phyloP scores from a whole-genome alignment of 306 rosid species.

The Morella rubra region DNA sequence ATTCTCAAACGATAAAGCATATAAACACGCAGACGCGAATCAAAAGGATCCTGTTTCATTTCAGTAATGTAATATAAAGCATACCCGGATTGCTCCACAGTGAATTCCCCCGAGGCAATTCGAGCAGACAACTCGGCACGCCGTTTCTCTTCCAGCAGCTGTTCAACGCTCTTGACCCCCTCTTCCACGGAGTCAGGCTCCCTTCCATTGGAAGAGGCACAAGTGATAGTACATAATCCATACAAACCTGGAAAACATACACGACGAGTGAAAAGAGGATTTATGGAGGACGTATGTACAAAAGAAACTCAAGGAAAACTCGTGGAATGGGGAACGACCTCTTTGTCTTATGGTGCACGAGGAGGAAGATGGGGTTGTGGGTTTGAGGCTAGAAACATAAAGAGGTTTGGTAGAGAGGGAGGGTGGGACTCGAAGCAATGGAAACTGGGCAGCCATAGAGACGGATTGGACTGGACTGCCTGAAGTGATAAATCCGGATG shows the following conservation, averaged over 20 bases:
- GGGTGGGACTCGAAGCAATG: slow-evolving; percentile 42
- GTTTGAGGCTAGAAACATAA: slow-evolving; percentile 30
- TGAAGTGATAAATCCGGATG: not conserved
- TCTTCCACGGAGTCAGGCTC: slow-evolving; percentile 48
- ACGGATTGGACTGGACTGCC: not conserved
- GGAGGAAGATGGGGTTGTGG: slow-evolving; percentile 27
- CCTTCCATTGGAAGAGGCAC: slow-evolving; percentile 70
- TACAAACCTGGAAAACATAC: slow-evolving; percentile 36
- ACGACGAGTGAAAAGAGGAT: not conserved
- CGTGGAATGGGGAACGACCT: slow-evolving; percentile 27
- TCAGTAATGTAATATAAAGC: not conserved
- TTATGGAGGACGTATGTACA: not conserved
- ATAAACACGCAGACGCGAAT: not conserved
- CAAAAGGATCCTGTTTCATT: not conserved
- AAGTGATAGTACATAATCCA: slow-evolving; percentile 39
- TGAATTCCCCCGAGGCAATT: slow-evolving; percentile 82
- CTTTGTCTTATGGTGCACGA: slow-evolving; percentile 32
- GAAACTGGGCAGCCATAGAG: slow-evolving; percentile 56
- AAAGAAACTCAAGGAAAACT: not conserved
- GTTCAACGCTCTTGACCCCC: slow-evolving; percentile 44
- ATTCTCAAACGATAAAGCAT: not conserved
- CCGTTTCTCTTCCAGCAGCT: slow-evolving; percentile 44
- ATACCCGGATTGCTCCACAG: slow-evolving; percentile 71
- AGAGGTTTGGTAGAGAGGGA: slow-evolving; percentile 29
- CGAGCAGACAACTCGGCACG: slow-evolving; percentile 67